Base-by-base conservation (phyloP, 2,329 filamentous ascomycete genomes). In the Phialophora tarda region DNA sequence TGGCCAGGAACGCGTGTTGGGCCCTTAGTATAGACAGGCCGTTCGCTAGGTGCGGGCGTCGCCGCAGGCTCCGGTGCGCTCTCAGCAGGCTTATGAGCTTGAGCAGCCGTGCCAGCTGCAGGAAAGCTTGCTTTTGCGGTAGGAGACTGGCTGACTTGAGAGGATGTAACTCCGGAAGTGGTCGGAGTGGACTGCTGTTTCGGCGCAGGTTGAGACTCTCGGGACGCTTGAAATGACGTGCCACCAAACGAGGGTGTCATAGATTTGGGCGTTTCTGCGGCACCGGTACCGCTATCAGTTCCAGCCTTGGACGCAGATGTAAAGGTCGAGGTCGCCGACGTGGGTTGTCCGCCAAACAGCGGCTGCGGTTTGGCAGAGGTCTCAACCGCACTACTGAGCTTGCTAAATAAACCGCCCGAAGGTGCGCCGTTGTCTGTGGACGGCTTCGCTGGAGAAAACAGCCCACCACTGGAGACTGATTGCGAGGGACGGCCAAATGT, bases 1-100 rank as follows among this genome's bases (percentile, higher is more conserved):
- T 67, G 64, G 12, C 65, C 62, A 44, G 71, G 71, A 34, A 72
- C 66, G 23, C 64, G 58, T 3, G 64, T 59, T 17, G 71, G 65
- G 21, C 65, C 68, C 53, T 72, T 71, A 2, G 69, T 72, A 50
- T 71, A 72, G 6, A 72, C 70, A 41, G 64, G 65, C 26, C 66
- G 62, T 41, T 64, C 68, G 50, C 62, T 8, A 12, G 58, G 62
- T 51, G 67, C 64, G 17, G 23, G 34, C 47, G 41, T 21, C 11
- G 53, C 14, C 10, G 59, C 28, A 28, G 65, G 41, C 6, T 53
- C 26, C 10, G 50, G 11, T 26, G 32, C 34, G 30, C 53, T 44
- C 11, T 48, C 48, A 24, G 30, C 30, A 14, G 62, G 47, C 12
- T 26, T 23, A 28, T 63, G 59, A 54, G 54, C 59, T 48, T 38